Base-by-base conservation (phyloP, 2,329 filamentous ascomycete genomes). In the Xylariaceae sp. region DNA sequence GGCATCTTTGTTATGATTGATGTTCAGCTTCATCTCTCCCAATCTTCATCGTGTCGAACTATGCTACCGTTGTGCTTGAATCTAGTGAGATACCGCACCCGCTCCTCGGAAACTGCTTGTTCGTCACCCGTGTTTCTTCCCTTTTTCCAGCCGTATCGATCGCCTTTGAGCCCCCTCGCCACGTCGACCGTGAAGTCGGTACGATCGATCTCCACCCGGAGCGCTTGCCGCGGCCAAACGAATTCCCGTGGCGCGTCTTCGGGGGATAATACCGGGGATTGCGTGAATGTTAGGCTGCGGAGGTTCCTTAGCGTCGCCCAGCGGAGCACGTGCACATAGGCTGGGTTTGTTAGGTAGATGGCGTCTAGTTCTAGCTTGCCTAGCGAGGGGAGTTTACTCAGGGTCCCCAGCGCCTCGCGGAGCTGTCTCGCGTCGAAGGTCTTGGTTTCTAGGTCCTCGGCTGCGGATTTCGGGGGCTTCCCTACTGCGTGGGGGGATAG, bases 321-420 rank as follows among this genome's bases (percentile, higher is more conserved):
- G 10, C 39, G 52, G 2, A 60, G 37, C 13, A 55, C 37, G 1
- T 13, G n/a, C 3, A 53, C 50, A n/a, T 43, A 56, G 0, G 42
- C 22, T 1, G 30, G 15, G 9, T 47, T 16, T 5, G 50, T 53
- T 9, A 59, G 48, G 39, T 57, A 52, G 9, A 53, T 10, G 10
- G 55, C 50, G 13, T 61, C 55, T n/a, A 60, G 51, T 45, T 62
- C 57, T 9, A 59, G 47, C 30, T 56, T 32, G 5, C 22, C 37
- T 9, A 58, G 49, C 1, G 39, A 42, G 5, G 55, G 50, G 16
- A 61, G 49, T 1, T 21, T 44, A 12, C 8, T 13, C 40, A 57
- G 15, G n/a, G 49, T n/a, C 10, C 5, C 13, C 48, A 47, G 55
- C 5, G 51, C 53, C 43, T 37, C 7, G 21, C 30, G 26, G 9